Evolutionary conservation across 2,329 filamentous ascomycete genomes (phyloP), one percentile per base, ranked within the genome.

Genomic region (Trichoderma koningii): DNA sequence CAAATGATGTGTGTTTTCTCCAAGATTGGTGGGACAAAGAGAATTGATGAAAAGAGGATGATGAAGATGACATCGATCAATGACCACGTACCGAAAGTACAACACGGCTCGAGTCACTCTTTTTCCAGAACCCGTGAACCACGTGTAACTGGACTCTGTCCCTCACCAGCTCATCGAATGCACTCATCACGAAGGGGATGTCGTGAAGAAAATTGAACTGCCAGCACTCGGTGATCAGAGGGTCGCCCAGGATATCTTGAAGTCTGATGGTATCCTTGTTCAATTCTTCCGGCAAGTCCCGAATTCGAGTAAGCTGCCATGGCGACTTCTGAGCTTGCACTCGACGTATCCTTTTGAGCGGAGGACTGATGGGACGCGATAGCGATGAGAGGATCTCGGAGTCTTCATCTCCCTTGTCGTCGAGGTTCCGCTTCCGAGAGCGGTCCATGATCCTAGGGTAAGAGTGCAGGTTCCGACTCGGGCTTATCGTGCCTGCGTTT

Each of bases 151-250:
- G 76, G 42, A 86, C 80, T 2, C 81, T 73, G 26, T 79, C 71
- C 9, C 79, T 79, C 2, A 80, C 81, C 63, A 85, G 83, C 7
- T 75, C 69, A 67, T 87, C 83, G 61, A 88, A 82, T 5, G 83
- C 80, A 26, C 74, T 71, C 78, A 87, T 79, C 23, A 87, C 71
- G 66, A 86, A 88, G 48, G 79, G 75, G 14, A 88, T 74, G 68
- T 90, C 84, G 67, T 89, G 85, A 1, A 90, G 72, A 63, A 80
- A 90, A 71, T 91, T 90, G 75, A 91, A 91, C 63, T 88, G 82
- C 88, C 88, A 91, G 68, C 85, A 86, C 71, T 90, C 86, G 45
- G 84, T 83, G 63, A 95, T 91, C 67, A 92, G 80, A 0, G 90
- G 89, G 73, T 93, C 87, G 0, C 89, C 86, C 1, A 96, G 81